Percentiles rank a stretch among this genome's conserved stretches.
Conservation (phyloP, 305 asterid genomes). For the Euphrasia arctica region DNA sequence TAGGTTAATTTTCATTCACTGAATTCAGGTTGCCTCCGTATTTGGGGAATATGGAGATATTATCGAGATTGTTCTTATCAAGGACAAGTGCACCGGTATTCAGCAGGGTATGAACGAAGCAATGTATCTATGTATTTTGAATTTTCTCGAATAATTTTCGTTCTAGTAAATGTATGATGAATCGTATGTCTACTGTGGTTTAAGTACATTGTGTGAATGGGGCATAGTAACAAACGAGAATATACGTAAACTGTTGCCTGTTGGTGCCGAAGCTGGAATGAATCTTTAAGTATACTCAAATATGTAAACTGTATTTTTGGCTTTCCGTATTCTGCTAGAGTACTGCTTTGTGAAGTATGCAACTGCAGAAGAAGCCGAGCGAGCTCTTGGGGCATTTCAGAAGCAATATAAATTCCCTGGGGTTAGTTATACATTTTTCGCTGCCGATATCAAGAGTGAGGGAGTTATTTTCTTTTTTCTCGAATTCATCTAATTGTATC, state of each 20-base stretch:
- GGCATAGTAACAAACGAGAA: background rate
- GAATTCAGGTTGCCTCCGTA: slow-evolving; percentile 50
- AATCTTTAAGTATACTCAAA: slow-evolving; percentile 3
- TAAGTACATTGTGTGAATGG: background rate
- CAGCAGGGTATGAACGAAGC: slow-evolving; percentile 57
- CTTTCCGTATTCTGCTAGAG: slow-evolving; percentile 42
- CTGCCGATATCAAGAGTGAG: slow-evolving; percentile 19
- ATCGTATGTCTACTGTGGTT: slow-evolving; percentile 4
- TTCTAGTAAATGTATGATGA: background rate
- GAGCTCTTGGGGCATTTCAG: slow-evolving; percentile 61
- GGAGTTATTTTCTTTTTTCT: slow-evolving; percentile 10
- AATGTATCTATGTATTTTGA: background rate
- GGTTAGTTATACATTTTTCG: slow-evolving; percentile 49
- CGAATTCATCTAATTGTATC: slow-evolving; percentile 17
- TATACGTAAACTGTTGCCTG: background rate
- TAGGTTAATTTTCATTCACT: slow-evolving; percentile 16
- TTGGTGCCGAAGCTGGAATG: slow-evolving; percentile 21
- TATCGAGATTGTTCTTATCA: slow-evolving; percentile 70
- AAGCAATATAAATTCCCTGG: slow-evolving; percentile 63
- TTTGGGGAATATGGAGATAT: slow-evolving; percentile 72
- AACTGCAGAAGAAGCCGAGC: slow-evolving; percentile 65
- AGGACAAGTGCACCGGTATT: slow-evolving; percentile 65
- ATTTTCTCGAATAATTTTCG: too few species aligned
- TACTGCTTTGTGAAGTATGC: slow-evolving; percentile 85
- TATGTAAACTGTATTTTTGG: background rate